phyloP scores from a whole-genome alignment of 208 protist species.

The Spongospora subterranea region DNA sequence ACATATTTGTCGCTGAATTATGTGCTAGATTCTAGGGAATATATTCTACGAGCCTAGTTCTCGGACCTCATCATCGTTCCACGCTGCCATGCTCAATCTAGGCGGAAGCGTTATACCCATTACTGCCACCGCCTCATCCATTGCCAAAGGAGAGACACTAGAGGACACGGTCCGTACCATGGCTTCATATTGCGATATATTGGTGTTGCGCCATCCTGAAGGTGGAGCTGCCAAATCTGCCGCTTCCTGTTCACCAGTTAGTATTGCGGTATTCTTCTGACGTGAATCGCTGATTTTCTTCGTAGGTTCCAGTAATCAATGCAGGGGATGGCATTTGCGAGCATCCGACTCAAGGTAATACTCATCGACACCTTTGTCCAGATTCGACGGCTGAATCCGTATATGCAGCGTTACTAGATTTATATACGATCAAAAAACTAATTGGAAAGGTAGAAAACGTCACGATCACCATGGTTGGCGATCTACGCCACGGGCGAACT shows the following conservation, averaged over 20 bases:
- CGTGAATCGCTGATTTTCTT: neutral
- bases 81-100: constrained; percentile 77
- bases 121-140: constrained; percentile 68
- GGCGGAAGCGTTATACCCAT: constrained; percentile 76
- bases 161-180: constrained; percentile 73
- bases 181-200: constrained; percentile 87
- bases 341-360: constrained; percentile 65
- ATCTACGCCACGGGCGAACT: constrained; percentile 95
- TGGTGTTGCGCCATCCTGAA: constrained; percentile 93
- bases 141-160: constrained; percentile 79
- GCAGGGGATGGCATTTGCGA: constrained; percentile 93
- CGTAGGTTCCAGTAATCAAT: constrained; percentile 55
- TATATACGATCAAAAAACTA: constrained; percentile 93
- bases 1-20: too few relatives aligned
- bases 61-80: constrained; percentile 79
- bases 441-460: constrained; percentile 86
- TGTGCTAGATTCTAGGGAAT: constrained; percentile 31
- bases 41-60: constrained; percentile 73
- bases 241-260: neutral
- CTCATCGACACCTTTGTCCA: neutral
- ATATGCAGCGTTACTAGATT: constrained; percentile 92
- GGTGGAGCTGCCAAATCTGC: constrained; percentile 59
- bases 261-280: constrained; percentile 58
- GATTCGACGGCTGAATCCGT: neutral
- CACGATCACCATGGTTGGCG: constrained; percentile 89